phyloP scores from a whole-genome alignment of 768 basidiomycete genomes.

The Rhizopogon rudus region DNA sequence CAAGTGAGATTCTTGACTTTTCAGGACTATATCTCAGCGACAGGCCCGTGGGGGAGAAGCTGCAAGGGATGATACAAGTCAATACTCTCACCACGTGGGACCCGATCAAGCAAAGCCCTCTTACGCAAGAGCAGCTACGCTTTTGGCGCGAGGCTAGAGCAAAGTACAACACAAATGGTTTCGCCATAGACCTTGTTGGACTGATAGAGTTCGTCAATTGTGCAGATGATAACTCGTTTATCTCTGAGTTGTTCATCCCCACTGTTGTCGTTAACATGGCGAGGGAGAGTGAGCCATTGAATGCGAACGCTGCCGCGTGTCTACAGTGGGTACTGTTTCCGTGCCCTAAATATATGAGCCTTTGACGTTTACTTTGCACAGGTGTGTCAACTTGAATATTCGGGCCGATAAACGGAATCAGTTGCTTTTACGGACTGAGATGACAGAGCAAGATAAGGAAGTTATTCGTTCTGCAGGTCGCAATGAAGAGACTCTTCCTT shows the following conservation, averaged over 20 bases:
- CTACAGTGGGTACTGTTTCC: slow-evolving; percentile 1
- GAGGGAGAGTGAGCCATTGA: slow-evolving; percentile 4
- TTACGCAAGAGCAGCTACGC: neutral
- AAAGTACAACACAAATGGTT: no score
- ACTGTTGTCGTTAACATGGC: neutral
- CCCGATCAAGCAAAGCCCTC: neutral
- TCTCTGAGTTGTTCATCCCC: slow-evolving; percentile 1
- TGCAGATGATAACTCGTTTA: slow-evolving; percentile 9
- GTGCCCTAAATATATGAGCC: neutral
- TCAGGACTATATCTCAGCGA: slow-evolving; percentile 7
- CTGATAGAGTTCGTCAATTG: slow-evolving; percentile 5
- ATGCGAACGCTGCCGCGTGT: slow-evolving; percentile 6
- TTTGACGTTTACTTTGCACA: neutral
- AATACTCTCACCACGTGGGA: neutral
- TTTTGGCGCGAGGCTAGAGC: no score
- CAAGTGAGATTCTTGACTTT: slow-evolving; percentile 1
- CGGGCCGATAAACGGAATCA: slow-evolving; percentile 13
- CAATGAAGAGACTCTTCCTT: neutral
- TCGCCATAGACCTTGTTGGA: no score
- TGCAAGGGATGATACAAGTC: slow-evolving; percentile 12
- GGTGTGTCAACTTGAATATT: slow-evolving; percentile 11
- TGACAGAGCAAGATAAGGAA: slow-evolving; percentile 13
- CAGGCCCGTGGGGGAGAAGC: slow-evolving; percentile 1
- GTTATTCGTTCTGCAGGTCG: slow-evolving; percentile 5
- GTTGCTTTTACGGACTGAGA: slow-evolving; percentile 8